Conservation (phyloP, 2,329 filamentous ascomycete species). For the Penicillium sp. region DNA sequence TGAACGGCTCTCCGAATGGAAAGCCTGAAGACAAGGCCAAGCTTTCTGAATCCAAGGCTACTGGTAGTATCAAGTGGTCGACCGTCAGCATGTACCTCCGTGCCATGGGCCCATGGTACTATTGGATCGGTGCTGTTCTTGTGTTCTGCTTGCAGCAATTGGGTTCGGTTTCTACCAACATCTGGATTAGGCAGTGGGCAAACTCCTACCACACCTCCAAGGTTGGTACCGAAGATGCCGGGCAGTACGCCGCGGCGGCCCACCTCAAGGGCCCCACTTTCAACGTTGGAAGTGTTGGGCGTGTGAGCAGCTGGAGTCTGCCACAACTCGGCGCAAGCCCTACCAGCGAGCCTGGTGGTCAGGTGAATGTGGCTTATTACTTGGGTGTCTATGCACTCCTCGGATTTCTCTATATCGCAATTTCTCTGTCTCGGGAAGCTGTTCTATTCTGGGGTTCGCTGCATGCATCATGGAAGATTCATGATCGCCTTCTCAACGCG, state of each 20-base stretch:
- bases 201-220: slow-evolving; percentile 70
- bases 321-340: slow-evolving; percentile 28
- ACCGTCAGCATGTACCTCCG: slow-evolving; percentile 82
- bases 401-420: slow-evolving; percentile 70
- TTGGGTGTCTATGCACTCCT: slow-evolving; percentile 78
- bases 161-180: slow-evolving; percentile 78
- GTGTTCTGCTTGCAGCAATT: slow-evolving; percentile 83
- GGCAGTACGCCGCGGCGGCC: slow-evolving; percentile 42
- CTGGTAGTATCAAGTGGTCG: slow-evolving; percentile 80
- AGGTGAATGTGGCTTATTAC: slow-evolving; percentile 81
- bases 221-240: slow-evolving; percentile 28
- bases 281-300: slow-evolving; percentile 36
- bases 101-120: slow-evolving; percentile 96
- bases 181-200: slow-evolving; percentile 95
- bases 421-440: slow-evolving; percentile 77
- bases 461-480: slow-evolving; percentile 79
- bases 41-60: slow-evolving; percentile 72
- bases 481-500: slow-evolving; percentile 71
- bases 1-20: slow-evolving; percentile 47
- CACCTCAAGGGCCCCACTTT: slow-evolving; percentile 39
- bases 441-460: slow-evolving; percentile 92
- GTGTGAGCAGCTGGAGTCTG: slow-evolving; percentile 29
- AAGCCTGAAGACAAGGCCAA: slow-evolving; percentile 47
- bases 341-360: slow-evolving; percentile 24
- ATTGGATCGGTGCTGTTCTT: slow-evolving; percentile 73